Percentiles rank a stretch among this genome's conserved stretches.
Conservation (phyloP, 305 asterid species). For the Ilex paraguariensis region DNA sequence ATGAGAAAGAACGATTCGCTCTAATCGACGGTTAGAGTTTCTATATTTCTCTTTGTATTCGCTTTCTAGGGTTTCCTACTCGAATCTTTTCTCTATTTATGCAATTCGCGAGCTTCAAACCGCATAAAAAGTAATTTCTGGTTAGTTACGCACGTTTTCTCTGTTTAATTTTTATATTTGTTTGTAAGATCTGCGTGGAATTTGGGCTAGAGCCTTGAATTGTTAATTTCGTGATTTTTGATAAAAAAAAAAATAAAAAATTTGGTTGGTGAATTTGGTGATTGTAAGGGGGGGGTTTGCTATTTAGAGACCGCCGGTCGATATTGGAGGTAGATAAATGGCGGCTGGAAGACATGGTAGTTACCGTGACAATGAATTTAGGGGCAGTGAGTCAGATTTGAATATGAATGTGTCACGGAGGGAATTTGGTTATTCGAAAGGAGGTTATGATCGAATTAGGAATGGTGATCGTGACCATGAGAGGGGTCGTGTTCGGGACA, state of each 20-base stretch:
- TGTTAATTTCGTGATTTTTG: not conserved
- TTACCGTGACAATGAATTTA: conserved; percentile 54
- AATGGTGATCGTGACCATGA: conserved; percentile 24
- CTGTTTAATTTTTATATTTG: not conserved
- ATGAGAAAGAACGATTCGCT: not conserved
- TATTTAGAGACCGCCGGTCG: too few species aligned
- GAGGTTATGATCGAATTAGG: conserved; percentile 44
- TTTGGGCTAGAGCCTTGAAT: not conserved
- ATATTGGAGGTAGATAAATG: conserved; percentile 28
- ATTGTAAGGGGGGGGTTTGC: conserved; percentile 19
- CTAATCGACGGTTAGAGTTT: not conserved
- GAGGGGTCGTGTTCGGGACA: conserved; percentile 16
- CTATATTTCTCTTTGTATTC: not conserved
- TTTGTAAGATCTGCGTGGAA: not conserved
- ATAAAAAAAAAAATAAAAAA: too few species aligned
- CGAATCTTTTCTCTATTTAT: not conserved
- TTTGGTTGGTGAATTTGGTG: not conserved
- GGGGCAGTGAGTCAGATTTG: conserved; percentile 53
- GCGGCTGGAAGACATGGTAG: conserved; percentile 78
- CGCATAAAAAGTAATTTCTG: not conserved
- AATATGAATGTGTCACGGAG: conserved; percentile 42
- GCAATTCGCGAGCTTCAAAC: not conserved
- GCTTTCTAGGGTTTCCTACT: not conserved
- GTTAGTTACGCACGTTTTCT: not conserved
- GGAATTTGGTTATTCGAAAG: conserved; percentile 39